phyloP scores from a whole-genome alignment of 208 protist species.

The Lotmaria passim region DNA sequence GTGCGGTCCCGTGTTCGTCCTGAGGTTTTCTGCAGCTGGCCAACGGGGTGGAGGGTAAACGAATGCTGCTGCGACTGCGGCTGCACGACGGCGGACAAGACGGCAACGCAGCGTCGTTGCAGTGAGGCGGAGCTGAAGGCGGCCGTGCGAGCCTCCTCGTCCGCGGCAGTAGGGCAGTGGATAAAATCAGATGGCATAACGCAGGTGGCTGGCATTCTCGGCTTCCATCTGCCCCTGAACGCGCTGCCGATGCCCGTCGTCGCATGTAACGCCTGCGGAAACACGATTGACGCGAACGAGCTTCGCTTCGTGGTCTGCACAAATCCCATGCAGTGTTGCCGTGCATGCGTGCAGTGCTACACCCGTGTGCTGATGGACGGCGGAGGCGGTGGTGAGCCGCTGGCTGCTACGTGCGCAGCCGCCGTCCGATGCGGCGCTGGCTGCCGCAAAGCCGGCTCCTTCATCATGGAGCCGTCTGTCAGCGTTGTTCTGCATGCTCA shows the following conservation, averaged over 20 bases:
- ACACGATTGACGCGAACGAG: conserved; percentile 66
- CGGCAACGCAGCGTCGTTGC: not conserved
- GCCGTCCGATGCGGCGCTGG: conserved; percentile 61
- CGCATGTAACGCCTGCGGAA: conserved; percentile 57
- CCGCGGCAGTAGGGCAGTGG: conserved; percentile 38
- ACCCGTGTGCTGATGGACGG: conserved; percentile 33
- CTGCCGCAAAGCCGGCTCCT: conserved; percentile 42
- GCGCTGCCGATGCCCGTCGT: conserved; percentile 29
- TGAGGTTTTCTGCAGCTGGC: conserved; percentile 23
- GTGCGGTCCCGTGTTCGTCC: conserved; percentile 15
- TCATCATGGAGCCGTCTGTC: conserved; percentile 63
- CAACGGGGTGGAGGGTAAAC: conserved; percentile 9
- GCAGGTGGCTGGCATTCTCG: conserved; percentile 55
- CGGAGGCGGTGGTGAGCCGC: not conserved
- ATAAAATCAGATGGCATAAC: conserved; percentile 59
- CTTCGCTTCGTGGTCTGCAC: conserved; percentile 80
- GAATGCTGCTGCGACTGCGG: not conserved
- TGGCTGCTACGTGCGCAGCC: conserved; percentile 36
- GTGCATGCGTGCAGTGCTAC: conserved; percentile 84
- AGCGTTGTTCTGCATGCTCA: conserved; percentile 66
- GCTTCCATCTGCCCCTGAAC: conserved; percentile 55
- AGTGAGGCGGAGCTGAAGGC: not conserved
- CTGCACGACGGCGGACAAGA: not conserved
- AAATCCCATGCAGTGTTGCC: conserved; percentile 53
- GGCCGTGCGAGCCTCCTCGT: not conserved